These are phyloP conservation scores for Yamadazyma dushanensis DNA, from an alignment of 1,139 yeast species.

Conservation along the genomic window DNA sequence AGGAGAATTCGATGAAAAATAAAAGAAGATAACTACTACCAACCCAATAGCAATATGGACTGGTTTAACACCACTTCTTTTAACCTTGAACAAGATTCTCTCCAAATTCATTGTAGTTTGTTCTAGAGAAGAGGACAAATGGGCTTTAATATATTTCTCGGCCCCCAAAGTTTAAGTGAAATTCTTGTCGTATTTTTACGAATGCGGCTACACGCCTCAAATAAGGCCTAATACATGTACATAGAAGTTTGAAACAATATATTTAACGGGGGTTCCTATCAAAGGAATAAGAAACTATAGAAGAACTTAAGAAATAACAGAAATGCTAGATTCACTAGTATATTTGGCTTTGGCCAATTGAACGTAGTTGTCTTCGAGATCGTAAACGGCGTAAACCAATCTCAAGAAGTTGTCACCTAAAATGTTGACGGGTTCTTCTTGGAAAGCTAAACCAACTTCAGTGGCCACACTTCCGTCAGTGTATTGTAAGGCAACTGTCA, in stretches of 20 bases:
- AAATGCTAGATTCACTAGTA: constrained; percentile 37
- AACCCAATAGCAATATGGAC: background rate
- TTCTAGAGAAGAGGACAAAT: too few relatives aligned
- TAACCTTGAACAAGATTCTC: background rate
- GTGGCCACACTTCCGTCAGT: constrained; percentile 11
- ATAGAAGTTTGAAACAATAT: too few relatives aligned
- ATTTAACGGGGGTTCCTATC: too few relatives aligned
- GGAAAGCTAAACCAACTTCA: constrained; percentile 7
- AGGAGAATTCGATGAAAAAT: background rate
- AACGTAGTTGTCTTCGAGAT: constrained; percentile 61
- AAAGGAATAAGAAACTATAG: too few relatives aligned
- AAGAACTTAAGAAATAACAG: background rate
- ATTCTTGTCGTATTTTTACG: constrained; percentile 1
- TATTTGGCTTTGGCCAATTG: constrained; percentile 66
- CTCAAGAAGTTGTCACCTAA: constrained; percentile 78
- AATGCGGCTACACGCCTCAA: constrained; percentile 1
- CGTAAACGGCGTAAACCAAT: constrained; percentile 74
- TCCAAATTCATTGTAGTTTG: too few relatives aligned
- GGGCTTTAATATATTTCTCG: background rate
- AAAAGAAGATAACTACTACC: background rate
- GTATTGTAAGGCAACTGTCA: background rate
- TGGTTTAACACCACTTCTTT: constrained; percentile 2
- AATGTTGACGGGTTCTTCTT: constrained; percentile 19
- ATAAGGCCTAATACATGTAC: too few relatives aligned
- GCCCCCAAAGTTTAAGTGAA: background rate